Conservation (phyloP, 1,284 basidiomycete genomes). For the Schizophyllum commune region DNA sequence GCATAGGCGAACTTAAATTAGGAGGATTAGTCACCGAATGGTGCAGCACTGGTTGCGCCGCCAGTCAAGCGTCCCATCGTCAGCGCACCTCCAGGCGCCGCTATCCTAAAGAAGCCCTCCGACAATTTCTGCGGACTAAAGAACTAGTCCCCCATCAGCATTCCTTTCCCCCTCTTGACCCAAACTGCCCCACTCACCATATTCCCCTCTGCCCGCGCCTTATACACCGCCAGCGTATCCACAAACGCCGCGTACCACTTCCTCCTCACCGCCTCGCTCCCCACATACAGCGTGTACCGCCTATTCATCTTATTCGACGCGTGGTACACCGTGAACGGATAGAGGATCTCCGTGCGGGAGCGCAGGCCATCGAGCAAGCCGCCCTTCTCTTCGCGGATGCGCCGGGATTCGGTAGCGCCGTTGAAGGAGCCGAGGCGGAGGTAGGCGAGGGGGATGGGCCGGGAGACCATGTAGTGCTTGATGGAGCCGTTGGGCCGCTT, state of each 20-base stretch:
- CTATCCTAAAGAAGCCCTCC: constrained; percentile 52
- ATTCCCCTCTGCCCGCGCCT: constrained; percentile 58
- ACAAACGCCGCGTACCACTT: constrained; percentile 57
- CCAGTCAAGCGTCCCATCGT: constrained; percentile 38
- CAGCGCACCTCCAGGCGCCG: constrained; percentile 25
- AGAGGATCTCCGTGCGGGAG: constrained; percentile 35
- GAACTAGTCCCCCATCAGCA: constrained; percentile 34
- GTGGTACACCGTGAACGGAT: constrained; percentile 71
- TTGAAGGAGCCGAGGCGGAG: constrained; percentile 63
- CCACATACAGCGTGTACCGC: constrained; percentile 64
- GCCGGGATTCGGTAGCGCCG: constrained; percentile 43
- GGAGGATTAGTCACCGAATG: too few species aligned
- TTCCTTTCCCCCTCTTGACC: too few species aligned
- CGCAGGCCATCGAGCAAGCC: background rate
- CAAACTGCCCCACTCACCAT: constrained; percentile 37
- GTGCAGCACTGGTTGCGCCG: constrained; percentile 45
- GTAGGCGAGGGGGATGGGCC: constrained; percentile 70
- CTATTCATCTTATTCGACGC: constrained; percentile 45
- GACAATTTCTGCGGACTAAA: constrained; percentile 53
- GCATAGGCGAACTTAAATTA: too few species aligned
- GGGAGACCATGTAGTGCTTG: constrained; percentile 51
- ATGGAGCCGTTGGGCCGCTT: constrained; percentile 36
- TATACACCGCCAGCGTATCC: constrained; percentile 54
- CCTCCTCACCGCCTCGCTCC: constrained; percentile 45
- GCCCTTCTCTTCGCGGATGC: background rate